These are phyloP conservation scores for Botrytis galanthina DNA, from an alignment of 2,329 filamentous ascomycete genomes.

Conservation along the genomic window DNA sequence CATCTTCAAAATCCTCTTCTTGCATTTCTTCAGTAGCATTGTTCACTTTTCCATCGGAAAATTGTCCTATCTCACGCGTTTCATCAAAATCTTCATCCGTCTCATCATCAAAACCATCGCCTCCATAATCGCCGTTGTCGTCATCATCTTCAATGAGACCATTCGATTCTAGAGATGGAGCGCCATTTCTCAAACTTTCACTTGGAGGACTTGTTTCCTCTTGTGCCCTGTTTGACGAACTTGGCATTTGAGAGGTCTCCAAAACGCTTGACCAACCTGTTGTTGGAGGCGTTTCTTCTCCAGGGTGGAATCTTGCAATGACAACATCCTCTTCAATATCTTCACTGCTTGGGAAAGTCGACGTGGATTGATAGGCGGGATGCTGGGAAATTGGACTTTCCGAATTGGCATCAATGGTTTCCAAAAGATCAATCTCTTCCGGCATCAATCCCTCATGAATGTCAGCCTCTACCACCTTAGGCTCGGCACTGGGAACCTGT, in stretches of 20 bases:
- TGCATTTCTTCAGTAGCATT: neutral
- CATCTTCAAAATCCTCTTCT: slow-evolving; percentile 16
- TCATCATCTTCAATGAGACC: neutral
- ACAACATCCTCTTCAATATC: slow-evolving; percentile 28
- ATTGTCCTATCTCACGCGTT: slow-evolving; percentile 8
- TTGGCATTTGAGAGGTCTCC: slow-evolving; percentile 21
- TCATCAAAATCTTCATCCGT: slow-evolving; percentile 14
- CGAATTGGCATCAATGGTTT: slow-evolving; percentile 14
- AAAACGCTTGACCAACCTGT: slow-evolving; percentile 34
- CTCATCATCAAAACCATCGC: neutral
- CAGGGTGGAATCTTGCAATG: slow-evolving; percentile 33
- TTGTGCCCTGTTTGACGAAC: slow-evolving; percentile 1
- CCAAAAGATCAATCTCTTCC: slow-evolving; percentile 19
- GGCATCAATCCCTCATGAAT: slow-evolving; percentile 17
- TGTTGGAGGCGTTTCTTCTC: slow-evolving; percentile 30
- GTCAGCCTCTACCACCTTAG: slow-evolving; percentile 24
- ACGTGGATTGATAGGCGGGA: slow-evolving; percentile 30
- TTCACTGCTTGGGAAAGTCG: slow-evolving; percentile 20
- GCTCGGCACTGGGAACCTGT: slow-evolving; percentile 24
- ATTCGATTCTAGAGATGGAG: neutral
- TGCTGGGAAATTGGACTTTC: slow-evolving; percentile 22
- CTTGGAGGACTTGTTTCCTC: neutral
- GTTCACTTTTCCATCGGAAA: neutral
- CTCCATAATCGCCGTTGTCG: slow-evolving; percentile 12
- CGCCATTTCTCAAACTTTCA: neutral